Conservation (phyloP, 2,329 filamentous ascomycete species). For the Bipolaris oryzae region DNA sequence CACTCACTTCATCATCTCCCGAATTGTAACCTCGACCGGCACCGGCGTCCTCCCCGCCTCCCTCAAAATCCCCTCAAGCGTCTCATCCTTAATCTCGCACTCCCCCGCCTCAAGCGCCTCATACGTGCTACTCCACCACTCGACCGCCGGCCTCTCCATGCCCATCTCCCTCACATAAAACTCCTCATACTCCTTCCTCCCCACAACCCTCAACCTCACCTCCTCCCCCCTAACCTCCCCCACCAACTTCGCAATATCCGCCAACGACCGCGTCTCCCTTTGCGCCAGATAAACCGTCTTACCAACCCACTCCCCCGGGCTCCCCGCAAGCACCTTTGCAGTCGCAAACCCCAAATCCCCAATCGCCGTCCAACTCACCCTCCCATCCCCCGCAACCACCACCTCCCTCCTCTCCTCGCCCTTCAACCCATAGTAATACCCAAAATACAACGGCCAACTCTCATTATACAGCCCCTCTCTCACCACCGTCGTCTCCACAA, state of each 20-base stretch:
- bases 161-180: conserved; percentile 48
- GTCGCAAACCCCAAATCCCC: conserved; percentile 52
- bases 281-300: conserved; percentile 51
- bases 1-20: conserved; percentile 46
- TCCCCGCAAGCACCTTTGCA: conserved; percentile 47
- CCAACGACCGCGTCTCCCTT: conserved; percentile 32
- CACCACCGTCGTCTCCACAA: conserved; percentile 46
- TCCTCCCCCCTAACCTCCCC: conserved; percentile 34
- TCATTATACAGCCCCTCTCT: conserved; percentile 56
- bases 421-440: conserved; percentile 48
- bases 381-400: conserved; percentile 51
- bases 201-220: conserved; percentile 46
- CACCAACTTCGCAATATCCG: conserved; percentile 42
- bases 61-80: conserved; percentile 48
- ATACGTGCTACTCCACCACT: conserved; percentile 56
- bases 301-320: conserved; percentile 40
- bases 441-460: conserved; percentile 56
- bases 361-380: conserved; percentile 54
- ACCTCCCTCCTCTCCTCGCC: conserved; percentile 48
- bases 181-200: conserved; percentile 49
- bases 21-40: conserved; percentile 49
- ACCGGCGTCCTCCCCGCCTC: conserved; percentile 46
- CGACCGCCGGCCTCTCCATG: conserved; percentile 47
- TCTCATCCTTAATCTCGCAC: conserved; percentile 51
- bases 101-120: conserved; percentile 52